Percentiles rank a stretch among this genome's conserved stretches.
phyloP scores from a whole-genome alignment of 305 asterid genomes.

The Fraxinus latifolia region DNA sequence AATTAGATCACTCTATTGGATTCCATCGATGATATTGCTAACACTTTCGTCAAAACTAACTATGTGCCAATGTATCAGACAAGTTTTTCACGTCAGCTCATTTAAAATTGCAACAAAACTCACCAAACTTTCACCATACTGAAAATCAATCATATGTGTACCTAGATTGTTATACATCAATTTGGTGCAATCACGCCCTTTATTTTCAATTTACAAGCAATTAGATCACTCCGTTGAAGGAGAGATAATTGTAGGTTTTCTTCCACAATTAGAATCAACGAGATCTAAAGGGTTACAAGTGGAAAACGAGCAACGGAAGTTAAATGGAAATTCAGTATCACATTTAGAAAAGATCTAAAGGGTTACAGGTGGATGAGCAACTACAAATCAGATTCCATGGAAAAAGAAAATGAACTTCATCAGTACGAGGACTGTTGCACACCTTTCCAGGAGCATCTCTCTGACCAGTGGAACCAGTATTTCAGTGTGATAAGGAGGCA shows the following conservation, averaged over 20 bases:
- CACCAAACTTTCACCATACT: no score
- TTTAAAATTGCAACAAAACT: no score
- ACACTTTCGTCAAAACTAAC: not conserved
- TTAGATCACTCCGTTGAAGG: not conserved
- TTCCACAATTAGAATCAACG: not conserved
- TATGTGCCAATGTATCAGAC: not conserved
- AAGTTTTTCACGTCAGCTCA: not conserved
- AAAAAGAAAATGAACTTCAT: not conserved
- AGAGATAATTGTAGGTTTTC: not conserved
- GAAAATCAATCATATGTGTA: no score
- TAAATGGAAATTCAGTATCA: not conserved
- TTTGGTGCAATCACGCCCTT: not conserved
- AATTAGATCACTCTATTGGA: not conserved
- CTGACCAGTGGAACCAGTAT: conserved; percentile 88
- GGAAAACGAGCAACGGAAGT: not conserved
- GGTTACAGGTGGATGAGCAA: not conserved
- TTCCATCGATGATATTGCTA: not conserved
- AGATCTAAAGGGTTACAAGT: no score
- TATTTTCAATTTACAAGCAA: no score
- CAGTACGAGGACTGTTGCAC: conserved; percentile 1
- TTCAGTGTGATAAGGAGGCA: conserved; percentile 72
- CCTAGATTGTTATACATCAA: not conserved
- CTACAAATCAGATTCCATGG: not conserved
- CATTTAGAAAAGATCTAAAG: not conserved
- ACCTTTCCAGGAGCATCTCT: conserved; percentile 97